Conservation (phyloP, 257 asterid species). For the Solanum megistacrolobum region DNA sequence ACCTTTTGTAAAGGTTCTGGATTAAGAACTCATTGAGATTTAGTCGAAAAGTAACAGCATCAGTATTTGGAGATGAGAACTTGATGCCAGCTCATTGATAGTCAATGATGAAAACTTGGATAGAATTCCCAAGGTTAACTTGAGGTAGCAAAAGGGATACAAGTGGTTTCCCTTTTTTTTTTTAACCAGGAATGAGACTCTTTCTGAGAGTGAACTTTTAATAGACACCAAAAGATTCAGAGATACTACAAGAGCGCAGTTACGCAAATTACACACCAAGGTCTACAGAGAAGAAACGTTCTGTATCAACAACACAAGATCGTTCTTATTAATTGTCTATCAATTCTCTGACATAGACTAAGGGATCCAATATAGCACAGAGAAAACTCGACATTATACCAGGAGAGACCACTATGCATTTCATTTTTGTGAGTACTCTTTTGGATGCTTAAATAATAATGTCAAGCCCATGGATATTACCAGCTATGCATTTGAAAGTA, state of each 20-base stretch:
- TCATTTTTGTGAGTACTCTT: neutral
- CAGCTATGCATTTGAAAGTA: neutral
- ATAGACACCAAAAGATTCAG: neutral
- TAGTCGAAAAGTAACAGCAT: neutral
- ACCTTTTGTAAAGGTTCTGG: neutral
- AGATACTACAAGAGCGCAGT: neutral
- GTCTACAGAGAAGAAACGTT: neutral
- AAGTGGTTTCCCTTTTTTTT: neutral
- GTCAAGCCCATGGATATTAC: neutral
- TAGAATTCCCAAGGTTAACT: neutral
- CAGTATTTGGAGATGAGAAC: neutral
- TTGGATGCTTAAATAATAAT: neutral
- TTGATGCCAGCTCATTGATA: neutral
- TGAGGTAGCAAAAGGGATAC: neutral
- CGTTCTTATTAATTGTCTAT: neutral
- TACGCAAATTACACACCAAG: neutral
- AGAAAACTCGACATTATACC: neutral
- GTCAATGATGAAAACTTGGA: neutral
- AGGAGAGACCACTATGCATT: neutral
- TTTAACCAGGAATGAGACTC: neutral
- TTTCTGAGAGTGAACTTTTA: neutral
- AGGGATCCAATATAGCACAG: neutral
- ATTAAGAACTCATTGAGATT: neutral
- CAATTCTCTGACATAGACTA: neutral
- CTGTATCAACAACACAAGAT: neutral